Percentiles rank a stretch among this genome's conserved stretches.
Conservation (phyloP, 306 rosid species). For the Mimosa bimucronata region DNA sequence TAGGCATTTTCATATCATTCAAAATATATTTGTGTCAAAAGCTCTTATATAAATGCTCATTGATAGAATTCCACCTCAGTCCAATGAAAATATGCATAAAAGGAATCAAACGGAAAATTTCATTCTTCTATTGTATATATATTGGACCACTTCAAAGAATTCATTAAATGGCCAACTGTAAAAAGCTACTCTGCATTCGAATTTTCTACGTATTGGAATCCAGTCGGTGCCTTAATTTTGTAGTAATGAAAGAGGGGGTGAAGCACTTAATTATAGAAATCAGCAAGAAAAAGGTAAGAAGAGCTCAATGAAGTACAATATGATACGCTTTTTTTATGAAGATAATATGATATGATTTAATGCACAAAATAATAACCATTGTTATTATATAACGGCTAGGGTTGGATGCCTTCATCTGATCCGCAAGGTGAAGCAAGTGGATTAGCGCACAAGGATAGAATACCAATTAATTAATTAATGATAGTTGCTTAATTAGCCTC, state of each 20-base stretch:
- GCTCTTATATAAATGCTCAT: no score
- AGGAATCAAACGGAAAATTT: not conserved
- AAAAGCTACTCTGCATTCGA: not conserved
- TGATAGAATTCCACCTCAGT: no score
- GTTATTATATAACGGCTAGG: not conserved
- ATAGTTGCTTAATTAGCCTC: conserved; percentile 9
- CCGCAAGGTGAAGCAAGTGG: conserved; percentile 2
- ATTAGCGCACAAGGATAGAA: not conserved
- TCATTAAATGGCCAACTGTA: not conserved
- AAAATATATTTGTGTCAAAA: no score
- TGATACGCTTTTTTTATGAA: not conserved
- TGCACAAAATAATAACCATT: not conserved
- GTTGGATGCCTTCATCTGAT: conserved; percentile 5
- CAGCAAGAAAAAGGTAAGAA: not conserved
- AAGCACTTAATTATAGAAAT: not conserved
- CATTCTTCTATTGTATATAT: not conserved
- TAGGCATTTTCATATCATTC: no score
- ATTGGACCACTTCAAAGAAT: not conserved
- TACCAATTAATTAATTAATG: conserved; percentile 4
- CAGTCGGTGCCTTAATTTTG: not conserved
- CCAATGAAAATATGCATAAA: no score
- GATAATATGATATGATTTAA: not conserved
- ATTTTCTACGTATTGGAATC: not conserved
- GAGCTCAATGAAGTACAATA: not conserved
- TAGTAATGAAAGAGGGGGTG: not conserved